Evolutionary conservation across 2,329 filamentous ascomycete species (phyloP).

Genomic region (Colletotrichum scovillei): DNA sequence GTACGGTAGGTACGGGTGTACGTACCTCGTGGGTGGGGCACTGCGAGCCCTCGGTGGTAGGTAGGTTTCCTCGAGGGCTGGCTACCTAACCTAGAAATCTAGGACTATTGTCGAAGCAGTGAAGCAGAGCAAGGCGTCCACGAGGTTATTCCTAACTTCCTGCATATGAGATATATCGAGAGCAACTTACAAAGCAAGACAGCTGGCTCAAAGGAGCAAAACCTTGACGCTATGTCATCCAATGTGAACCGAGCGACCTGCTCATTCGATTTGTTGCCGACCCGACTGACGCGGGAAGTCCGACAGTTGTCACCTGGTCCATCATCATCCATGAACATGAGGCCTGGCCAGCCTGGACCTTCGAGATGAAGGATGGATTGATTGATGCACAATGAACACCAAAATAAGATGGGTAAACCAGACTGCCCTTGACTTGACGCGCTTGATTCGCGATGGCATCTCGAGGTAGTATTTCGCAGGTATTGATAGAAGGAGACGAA

Average conservation of each 20-base stretch:
- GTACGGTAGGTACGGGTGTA: not conserved
- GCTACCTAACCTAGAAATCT: too few relatives aligned
- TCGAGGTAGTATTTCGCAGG: not conserved
- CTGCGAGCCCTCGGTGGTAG: not conserved
- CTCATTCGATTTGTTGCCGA: not conserved
- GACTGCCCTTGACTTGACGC: not conserved
- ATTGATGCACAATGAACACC: not conserved
- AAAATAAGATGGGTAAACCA: not conserved
- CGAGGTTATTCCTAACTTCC: not conserved
- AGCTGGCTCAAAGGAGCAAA: not conserved
- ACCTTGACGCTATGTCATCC: not conserved
- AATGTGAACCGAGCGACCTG: not conserved
- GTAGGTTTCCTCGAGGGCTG: not conserved
- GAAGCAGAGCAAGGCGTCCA: not conserved
- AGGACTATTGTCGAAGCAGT: not conserved
- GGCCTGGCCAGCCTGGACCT: not conserved
- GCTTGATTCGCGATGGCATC: not conserved
- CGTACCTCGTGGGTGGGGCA: not conserved
- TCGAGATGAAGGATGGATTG: not conserved
- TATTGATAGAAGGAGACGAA: not conserved
- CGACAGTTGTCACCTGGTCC: not conserved
- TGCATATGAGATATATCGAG: slow-evolving; percentile 1
- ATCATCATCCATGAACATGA: not conserved
- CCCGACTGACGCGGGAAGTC: not conserved
- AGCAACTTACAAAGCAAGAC: slow-evolving; percentile 7